Conservation (phyloP, 2,329 filamentous ascomycete species). For the Botryosphaeria dothidea region DNA sequence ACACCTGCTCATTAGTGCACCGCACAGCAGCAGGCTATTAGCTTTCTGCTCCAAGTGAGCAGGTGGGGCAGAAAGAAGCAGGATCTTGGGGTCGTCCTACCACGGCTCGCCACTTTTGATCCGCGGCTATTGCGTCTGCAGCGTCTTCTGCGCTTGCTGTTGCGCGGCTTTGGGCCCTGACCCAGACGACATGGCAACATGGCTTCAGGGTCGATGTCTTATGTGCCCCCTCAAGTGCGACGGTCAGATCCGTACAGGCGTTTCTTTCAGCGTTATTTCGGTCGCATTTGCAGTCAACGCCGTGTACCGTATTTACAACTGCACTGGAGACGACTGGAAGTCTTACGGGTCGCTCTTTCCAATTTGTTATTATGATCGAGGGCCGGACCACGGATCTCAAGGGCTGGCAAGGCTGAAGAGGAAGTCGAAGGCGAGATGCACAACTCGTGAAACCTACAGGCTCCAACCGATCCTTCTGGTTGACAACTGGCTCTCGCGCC, state of each 20-base stretch:
- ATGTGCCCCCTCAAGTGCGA: not conserved
- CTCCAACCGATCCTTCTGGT: not conserved
- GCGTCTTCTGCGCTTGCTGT: not conserved
- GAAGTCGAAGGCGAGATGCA: not conserved
- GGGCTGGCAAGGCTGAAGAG: not conserved
- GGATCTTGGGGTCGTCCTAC: not conserved
- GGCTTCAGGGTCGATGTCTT: not conserved
- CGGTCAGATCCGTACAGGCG: no score
- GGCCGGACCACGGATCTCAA: not conserved
- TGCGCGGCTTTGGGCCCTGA: not conserved
- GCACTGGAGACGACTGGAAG: not conserved
- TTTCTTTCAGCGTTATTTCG: no score
- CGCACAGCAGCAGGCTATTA: not conserved
- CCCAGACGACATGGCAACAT: not conserved
- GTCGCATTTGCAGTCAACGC: no score
- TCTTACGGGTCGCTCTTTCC: not conserved
- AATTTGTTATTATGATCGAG: no score
- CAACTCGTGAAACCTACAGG: not conserved
- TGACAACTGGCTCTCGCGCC: not conserved
- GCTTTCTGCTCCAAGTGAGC: not conserved
- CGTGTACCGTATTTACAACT: not conserved
- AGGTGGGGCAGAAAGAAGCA: not conserved
- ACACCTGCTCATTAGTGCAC: not conserved
- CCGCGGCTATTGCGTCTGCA: slow-evolving; percentile 9
- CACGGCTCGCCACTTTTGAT: not conserved